Percentiles rank a stretch among this genome's conserved stretches.
phyloP scores from a whole-genome alignment of 257 asterid species.

The Ballota nigra region DNA sequence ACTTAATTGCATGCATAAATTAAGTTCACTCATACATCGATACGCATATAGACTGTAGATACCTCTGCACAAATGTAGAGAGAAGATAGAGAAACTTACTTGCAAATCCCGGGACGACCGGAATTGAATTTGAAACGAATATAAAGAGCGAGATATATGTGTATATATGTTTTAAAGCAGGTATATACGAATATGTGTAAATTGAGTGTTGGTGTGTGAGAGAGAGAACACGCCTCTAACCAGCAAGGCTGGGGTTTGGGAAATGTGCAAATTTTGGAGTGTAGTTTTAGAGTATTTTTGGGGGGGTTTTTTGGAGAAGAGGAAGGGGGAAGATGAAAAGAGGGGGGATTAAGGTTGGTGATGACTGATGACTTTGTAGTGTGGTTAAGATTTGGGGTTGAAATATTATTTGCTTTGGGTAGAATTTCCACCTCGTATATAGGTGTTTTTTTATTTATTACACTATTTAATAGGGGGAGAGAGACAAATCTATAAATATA shows the following conservation, averaged over 20 bases:
- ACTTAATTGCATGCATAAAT: conserved; percentile 40
- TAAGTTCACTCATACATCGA: conserved; percentile 5
- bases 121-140: conserved; percentile 19
- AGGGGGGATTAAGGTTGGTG: background rate
- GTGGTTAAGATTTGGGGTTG: background rate
- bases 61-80: background rate
- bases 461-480: too few species aligned
- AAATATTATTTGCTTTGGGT: background rate
- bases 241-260: conserved; percentile 5
- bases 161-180: background rate
- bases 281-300: conserved; percentile 4
- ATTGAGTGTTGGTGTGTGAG: conserved; percentile 8
- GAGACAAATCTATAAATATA: too few species aligned
- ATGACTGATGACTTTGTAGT: background rate
- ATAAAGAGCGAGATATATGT: background rate
- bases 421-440: background rate
- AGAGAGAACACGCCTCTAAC: conserved; percentile 19
- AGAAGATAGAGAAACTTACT: conserved; percentile 24
- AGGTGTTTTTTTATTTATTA: background rate
- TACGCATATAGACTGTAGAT: background rate
- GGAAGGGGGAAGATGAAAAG: too few species aligned
- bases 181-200: conserved; percentile 11
- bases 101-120: conserved; percentile 25
- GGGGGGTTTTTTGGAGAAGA: background rate
- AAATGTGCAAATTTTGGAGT: conserved; percentile 25